Evolutionary conservation across 495 filamentous ascomycete species (phyloP).

Genomic region (Thozetella sp.): DNA sequence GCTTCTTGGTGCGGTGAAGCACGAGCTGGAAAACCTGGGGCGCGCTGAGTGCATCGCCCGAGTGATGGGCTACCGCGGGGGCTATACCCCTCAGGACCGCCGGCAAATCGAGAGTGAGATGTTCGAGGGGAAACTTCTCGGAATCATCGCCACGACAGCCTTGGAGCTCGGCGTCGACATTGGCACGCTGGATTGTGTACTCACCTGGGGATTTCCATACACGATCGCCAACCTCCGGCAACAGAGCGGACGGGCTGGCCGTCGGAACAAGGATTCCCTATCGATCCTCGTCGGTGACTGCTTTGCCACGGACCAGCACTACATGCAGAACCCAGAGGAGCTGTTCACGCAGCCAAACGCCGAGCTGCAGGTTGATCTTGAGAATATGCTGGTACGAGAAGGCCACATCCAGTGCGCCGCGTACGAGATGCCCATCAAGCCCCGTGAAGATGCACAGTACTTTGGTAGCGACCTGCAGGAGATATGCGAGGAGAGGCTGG

Average conservation of each 20-base stretch:
- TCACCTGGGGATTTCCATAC: slow-evolving; percentile 94
- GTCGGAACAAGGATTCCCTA: slow-evolving; percentile 91
- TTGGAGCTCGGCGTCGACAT: slow-evolving; percentile 96
- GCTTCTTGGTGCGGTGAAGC: slow-evolving; percentile 77
- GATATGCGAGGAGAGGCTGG: slow-evolving; percentile 74
- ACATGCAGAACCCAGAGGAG: slow-evolving; percentile 95
- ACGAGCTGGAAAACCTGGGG: slow-evolving; percentile 72
- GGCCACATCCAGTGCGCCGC: slow-evolving; percentile 96
- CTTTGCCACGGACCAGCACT: slow-evolving; percentile 92
- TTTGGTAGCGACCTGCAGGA: slow-evolving; percentile 75
- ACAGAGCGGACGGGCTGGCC: slow-evolving; percentile 90
- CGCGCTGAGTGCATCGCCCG: slow-evolving; percentile 72
- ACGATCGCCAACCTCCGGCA: slow-evolving; percentile 93
- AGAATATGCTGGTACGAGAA: slow-evolving; percentile 87
- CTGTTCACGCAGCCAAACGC: slow-evolving; percentile 94
- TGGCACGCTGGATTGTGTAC: slow-evolving; percentile 89
- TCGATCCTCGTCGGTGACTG: slow-evolving; percentile 90
- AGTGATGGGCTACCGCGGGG: slow-evolving; percentile 95
- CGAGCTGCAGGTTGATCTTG: slow-evolving; percentile 85
- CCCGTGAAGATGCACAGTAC: slow-evolving; percentile 73
- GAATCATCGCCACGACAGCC: slow-evolving; percentile 92
- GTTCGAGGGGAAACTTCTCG: slow-evolving; percentile 93
- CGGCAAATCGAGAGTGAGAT: slow-evolving; percentile 91
- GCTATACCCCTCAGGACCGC: slow-evolving; percentile 93
- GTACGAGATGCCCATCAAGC: slow-evolving; percentile 88